Evolutionary conservation across 805 yeast species (phyloP).

Genomic region (Yarrowia keelungensis): DNA sequence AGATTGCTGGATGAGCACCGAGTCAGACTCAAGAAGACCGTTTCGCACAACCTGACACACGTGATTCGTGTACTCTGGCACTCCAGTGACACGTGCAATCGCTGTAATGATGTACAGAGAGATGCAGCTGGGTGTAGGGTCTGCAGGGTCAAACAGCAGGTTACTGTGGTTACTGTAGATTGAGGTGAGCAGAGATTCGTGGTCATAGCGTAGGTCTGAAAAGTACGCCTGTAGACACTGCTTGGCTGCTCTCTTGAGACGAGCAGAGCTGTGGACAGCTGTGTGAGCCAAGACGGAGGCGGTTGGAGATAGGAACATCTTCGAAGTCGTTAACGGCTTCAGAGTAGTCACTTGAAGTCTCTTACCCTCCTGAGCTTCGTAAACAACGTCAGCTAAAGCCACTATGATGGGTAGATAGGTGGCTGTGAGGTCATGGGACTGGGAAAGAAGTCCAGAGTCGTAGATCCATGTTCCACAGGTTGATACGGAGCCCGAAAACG

Average conservation of each 20-base stretch:
- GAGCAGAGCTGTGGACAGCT: neutral
- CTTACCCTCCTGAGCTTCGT: slow-evolving; percentile 18
- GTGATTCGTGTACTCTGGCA: slow-evolving; percentile 9
- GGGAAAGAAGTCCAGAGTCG: neutral
- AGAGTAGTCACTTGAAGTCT: slow-evolving; percentile 5
- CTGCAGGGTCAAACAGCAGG: slow-evolving; percentile 20
- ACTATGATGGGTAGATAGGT: slow-evolving; percentile 4
- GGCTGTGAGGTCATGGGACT: slow-evolving; percentile 3
- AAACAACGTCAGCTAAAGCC: neutral
- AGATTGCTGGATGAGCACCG: slow-evolving; percentile 2
- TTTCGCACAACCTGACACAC: slow-evolving; percentile 22
- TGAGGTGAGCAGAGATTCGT: slow-evolving; percentile 3
- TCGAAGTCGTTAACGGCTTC: no score
- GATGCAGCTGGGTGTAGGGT: slow-evolving; percentile 8
- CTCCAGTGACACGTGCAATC: slow-evolving; percentile 21
- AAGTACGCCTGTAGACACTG: slow-evolving; percentile 29
- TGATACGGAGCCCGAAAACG: neutral
- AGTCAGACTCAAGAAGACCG: slow-evolving; percentile 17
- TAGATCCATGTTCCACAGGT: slow-evolving; percentile 32
- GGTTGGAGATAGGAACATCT: neutral
- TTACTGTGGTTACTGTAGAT: slow-evolving; percentile 15
- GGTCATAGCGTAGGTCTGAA: slow-evolving; percentile 4
- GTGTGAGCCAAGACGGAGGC: neutral
- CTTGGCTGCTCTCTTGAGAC: slow-evolving; percentile 20
- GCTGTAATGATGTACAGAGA: slow-evolving; percentile 27